phyloP scores from a whole-genome alignment of 148 eudicot species.

The Cornus suecica region DNA sequence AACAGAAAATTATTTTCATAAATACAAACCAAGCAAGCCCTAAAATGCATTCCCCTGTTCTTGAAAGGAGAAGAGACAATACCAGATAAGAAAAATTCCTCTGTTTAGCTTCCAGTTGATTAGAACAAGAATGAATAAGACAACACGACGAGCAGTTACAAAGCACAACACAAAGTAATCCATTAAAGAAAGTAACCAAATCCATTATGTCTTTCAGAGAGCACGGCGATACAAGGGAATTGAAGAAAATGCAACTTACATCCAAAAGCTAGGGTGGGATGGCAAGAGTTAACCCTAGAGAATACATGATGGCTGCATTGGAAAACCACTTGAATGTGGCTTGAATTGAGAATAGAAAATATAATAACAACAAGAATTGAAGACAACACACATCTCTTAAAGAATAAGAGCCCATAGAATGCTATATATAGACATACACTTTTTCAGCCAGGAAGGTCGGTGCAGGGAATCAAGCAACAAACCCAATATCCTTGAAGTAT shows the following conservation, averaged over 20 bases:
- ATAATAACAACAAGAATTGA: background rate
- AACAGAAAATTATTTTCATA: no score
- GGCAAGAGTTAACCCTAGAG: no score
- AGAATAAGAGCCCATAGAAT: constrained; percentile 12
- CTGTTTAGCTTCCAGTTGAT: no score
- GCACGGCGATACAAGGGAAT: constrained; percentile 10
- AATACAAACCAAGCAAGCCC: no score
- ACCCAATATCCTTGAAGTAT: constrained; percentile 79
- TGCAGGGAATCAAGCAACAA: constrained; percentile 45
- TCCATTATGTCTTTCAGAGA: background rate
- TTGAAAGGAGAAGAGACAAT: background rate
- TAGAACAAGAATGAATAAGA: background rate
- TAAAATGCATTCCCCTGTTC: background rate
- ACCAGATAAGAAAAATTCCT: no score
- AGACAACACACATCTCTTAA: constrained; percentile 18
- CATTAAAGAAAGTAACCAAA: constrained; percentile 10
- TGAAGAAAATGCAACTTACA: background rate
- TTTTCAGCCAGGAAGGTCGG: constrained; percentile 9
- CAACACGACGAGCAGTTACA: background rate
- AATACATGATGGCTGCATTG: constrained; percentile 6
- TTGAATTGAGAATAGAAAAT: constrained; percentile 1
- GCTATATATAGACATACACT: constrained; percentile 24
- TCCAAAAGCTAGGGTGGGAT: background rate
- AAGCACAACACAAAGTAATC: constrained; percentile 1
- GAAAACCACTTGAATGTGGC: constrained; percentile 15